Conservation (phyloP, 352 stramenopile genomes). For the Elongisporangium undulatum region DNA sequence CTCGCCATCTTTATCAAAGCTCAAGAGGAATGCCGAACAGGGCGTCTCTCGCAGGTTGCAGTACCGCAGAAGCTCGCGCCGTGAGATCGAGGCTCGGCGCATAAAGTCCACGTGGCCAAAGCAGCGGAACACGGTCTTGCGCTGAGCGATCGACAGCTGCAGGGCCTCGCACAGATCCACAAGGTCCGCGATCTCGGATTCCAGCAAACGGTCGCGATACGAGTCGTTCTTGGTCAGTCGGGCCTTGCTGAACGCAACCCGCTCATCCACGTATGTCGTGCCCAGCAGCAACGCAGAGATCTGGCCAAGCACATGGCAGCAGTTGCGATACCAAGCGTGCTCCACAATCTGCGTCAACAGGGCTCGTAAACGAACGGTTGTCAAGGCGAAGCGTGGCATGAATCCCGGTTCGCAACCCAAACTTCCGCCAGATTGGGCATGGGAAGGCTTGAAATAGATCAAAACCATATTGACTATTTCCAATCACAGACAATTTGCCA, state of each 20-base stretch:
- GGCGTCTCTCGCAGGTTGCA: conserved; percentile 37
- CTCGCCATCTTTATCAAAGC: background rate
- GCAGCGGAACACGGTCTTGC: conserved; percentile 55
- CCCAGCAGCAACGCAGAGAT: conserved; percentile 35
- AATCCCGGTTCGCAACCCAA: background rate
- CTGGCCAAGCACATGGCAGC: conserved; percentile 15
- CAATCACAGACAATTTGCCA: too few species aligned
- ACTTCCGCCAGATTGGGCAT: background rate
- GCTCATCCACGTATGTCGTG: conserved; percentile 40
- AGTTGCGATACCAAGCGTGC: conserved; percentile 16
- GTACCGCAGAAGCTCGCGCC: conserved; percentile 50
- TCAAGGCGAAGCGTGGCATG: background rate
- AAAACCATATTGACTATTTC: too few species aligned
- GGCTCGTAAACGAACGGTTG: background rate
- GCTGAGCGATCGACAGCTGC: conserved; percentile 39
- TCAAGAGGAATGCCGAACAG: conserved; percentile 30
- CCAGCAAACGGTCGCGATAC: conserved; percentile 60
- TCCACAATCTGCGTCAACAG: conserved; percentile 6
- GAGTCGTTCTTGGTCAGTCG: conserved; percentile 52
- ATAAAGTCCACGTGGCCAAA: conserved; percentile 61
- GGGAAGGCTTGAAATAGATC: too few species aligned
- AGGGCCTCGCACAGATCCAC: conserved; percentile 52
- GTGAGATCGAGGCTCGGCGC: conserved; percentile 42
- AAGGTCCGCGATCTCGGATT: conserved; percentile 50
- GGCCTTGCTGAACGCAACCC: conserved; percentile 31